A percentile compares a stretch with the other conserved stretches of the same genome.
These are phyloP conservation scores for Cladosporium phlei DNA, from an alignment of 2,329 filamentous ascomycete genomes.

Conservation along the genomic window DNA sequence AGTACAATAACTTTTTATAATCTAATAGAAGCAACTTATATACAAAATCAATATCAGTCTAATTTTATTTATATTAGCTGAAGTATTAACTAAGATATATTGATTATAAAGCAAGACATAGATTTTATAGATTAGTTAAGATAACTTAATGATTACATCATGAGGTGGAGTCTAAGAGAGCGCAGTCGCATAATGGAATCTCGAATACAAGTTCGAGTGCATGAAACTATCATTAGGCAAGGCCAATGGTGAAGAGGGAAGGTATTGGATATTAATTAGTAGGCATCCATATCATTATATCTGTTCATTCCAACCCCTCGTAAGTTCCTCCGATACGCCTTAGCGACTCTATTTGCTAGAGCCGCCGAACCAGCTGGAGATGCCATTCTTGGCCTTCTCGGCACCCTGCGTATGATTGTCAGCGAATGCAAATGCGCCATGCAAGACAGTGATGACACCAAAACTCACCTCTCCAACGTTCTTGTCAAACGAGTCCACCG, in stretches of 20 bases:
- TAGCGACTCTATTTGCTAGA: constrained; percentile 2
- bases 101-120: no score
- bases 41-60: no score
- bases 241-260: neutral
- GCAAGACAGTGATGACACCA: no score
- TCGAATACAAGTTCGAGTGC: neutral
- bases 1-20: no score
- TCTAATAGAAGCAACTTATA: no score
- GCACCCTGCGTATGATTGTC: constrained; percentile 56
- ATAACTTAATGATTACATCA: no score
- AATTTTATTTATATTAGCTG: no score
- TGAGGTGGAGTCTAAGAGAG: no score
- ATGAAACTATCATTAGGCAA: neutral
- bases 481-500: constrained; percentile 73
- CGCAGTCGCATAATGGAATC: no score
- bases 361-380: constrained; percentile 77
- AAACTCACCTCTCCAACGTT: constrained; percentile 53
- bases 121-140: no score
- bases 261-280: constrained; percentile 6
- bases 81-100: no score
- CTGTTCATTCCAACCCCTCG: constrained; percentile 2
- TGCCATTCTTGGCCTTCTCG: constrained; percentile 74
- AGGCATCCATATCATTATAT: constrained; percentile 10
- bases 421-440: no score
- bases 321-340: neutral